phyloP scores from a whole-genome alignment of 1,284 basidiomycete species.

The Taiwanofungus camphoratus region DNA sequence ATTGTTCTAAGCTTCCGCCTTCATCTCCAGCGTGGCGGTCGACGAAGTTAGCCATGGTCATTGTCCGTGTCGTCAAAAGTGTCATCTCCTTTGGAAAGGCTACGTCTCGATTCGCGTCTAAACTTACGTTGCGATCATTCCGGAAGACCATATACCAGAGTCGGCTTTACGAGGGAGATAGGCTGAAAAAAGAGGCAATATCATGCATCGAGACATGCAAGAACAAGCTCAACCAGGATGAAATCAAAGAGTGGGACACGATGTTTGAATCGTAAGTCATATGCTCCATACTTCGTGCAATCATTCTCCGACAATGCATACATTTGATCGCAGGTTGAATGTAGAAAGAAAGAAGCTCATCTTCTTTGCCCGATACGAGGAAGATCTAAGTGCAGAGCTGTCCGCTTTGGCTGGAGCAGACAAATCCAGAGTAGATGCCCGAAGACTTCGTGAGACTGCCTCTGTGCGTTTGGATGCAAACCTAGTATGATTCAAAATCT shows the following conservation, averaged over 20 bases:
- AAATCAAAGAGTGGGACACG: not conserved
- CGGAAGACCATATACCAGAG: constrained; percentile 12
- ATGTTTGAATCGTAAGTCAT: not conserved
- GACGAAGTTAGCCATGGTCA: too few species aligned
- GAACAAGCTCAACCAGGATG: not conserved
- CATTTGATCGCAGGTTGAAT: not conserved
- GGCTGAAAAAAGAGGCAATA: not conserved
- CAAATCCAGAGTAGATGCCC: not conserved
- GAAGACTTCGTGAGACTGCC: not conserved
- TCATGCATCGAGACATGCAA: not conserved
- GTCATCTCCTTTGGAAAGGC: not conserved
- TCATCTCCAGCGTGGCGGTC: not conserved
- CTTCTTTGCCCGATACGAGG: not conserved
- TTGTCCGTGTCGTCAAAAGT: not conserved
- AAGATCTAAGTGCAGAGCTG: not conserved
- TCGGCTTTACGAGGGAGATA: constrained; percentile 4
- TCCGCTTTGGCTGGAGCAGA: not conserved
- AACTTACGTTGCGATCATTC: constrained; percentile 5
- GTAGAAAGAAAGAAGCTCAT: not conserved
- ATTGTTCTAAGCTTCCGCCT: not conserved
- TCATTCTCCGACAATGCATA: not conserved
- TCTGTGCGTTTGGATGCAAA: not conserved
- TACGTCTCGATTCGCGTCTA: not conserved
- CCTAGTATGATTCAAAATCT: not conserved
- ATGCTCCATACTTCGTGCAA: not conserved